Base-by-base conservation (phyloP, 208 protist genomes). In the Trypanosoma brucei region DNA sequence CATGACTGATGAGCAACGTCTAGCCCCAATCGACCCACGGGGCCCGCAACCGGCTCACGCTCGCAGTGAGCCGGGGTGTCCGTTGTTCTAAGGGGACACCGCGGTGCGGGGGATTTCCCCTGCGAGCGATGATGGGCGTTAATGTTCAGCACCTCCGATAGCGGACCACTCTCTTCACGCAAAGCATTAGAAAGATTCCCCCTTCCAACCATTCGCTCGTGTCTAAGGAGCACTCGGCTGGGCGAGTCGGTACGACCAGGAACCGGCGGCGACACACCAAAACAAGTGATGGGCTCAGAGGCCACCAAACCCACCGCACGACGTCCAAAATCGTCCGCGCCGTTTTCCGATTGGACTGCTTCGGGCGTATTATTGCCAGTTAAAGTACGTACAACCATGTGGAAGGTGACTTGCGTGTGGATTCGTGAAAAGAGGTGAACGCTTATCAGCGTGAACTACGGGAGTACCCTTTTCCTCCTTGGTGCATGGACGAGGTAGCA, bases 41-140 rank as follows among this genome's bases (percentile, higher is more conserved):
- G 8, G 42, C 11, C 42, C 42, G 42, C 11, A 14, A 11, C 42
- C 6, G 42, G 8, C 11, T 46, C 42, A 11, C 8, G 11, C 8
- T 46, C 42, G 42, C 11, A 46, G 42, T 46, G 42, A 6, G 6
- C 11, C 8, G 11, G 8, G 8, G 42, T 11, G 11, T 11, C 42
- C 6, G 11, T 11, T 6, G 42, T 11, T 11, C 42, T 46, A 46
- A 6, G 8, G 49, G 60, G 40, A 50, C 34, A 72, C 57, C 71
- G 71, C 11, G 83, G 83, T 0, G 71, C 88, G 5, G 86, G 83
- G 0, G 83, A 86, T 40, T 82, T 75, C 13, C 64, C 62, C 70
- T 75, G 78, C 64, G 55, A 71, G 9, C 76, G 49, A 31, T 64
- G 56, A 8, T 50, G 56, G 30, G 37, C 61, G 22, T 68, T 59